A percentile compares a stretch with the other conserved stretches of the same genome.
Conservation (phyloP, 1,284 basidiomycete genomes). For the Trametes hirsuta region DNA sequence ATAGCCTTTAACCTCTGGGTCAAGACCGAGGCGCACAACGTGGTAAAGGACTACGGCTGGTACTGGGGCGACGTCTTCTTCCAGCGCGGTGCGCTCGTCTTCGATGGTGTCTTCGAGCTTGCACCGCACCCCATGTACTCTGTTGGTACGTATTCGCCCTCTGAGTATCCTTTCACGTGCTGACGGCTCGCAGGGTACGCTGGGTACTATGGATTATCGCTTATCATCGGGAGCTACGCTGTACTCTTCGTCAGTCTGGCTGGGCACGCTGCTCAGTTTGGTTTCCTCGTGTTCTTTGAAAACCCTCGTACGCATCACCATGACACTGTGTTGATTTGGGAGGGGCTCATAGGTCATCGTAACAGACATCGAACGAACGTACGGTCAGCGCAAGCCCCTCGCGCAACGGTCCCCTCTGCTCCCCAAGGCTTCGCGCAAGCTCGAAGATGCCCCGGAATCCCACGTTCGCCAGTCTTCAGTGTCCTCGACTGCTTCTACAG, state of each 20-base stretch:
- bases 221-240: constrained; percentile 86
- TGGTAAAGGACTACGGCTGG: constrained; percentile 94
- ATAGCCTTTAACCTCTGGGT: constrained; percentile 99
- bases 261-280: constrained; percentile 94
- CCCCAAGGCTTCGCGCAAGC: constrained; percentile 17
- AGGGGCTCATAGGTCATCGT: not conserved
- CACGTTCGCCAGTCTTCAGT: constrained; percentile 26
- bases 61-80: constrained; percentile 99
- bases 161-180: not conserved
- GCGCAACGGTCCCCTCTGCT: constrained; percentile 78
- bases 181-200: constrained; percentile 69
- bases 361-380: constrained; percentile 89
- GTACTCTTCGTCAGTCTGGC: constrained; percentile 93
- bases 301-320: constrained; percentile 79
- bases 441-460: constrained; percentile 13
- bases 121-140: constrained; percentile 94
- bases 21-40: constrained; percentile 95
- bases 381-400: constrained; percentile 86
- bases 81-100: constrained; percentile 87
- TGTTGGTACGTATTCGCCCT: constrained; percentile 64
- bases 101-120: constrained; percentile 97
- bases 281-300: constrained; percentile 96
- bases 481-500: constrained; percentile 29
- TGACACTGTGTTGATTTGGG: not conserved
- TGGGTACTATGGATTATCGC: constrained; percentile 94